Percentiles rank a stretch among this genome's conserved stretches.
These are phyloP conservation scores for Penicillium roqueforti DNA, from an alignment of 495 filamentous ascomycete genomes.

Conservation along the genomic window DNA sequence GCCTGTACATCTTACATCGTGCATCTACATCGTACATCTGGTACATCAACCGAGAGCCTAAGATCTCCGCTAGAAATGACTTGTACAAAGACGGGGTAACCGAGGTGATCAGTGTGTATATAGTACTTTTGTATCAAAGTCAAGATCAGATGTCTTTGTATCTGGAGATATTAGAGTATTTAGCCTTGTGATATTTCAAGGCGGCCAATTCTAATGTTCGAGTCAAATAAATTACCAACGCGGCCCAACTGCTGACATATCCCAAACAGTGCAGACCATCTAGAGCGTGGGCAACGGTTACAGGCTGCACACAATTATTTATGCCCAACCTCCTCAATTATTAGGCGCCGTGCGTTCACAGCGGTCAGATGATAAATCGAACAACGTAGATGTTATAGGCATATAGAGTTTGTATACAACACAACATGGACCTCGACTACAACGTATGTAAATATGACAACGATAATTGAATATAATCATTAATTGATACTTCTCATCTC, in stretches of 20 bases:
- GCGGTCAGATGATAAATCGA: slow-evolving; percentile 8
- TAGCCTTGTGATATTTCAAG: not conserved
- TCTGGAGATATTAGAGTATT: not conserved
- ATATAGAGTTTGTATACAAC: not conserved
- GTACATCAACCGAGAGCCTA: not conserved
- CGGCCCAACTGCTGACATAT: slow-evolving; percentile 17
- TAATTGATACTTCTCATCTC: not conserved
- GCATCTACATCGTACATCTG: slow-evolving; percentile 2
- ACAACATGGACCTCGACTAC: too few relatives aligned
- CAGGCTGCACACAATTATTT: slow-evolving; percentile 18
- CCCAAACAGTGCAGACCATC: slow-evolving; percentile 1
- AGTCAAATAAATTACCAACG: slow-evolving; percentile 15
- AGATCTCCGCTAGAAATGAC: slow-evolving; percentile 1
- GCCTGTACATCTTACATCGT: not conserved
- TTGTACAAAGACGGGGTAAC: not conserved
- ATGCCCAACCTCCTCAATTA: slow-evolving; percentile 23
- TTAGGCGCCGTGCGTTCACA: slow-evolving; percentile 19
- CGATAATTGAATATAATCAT: too few relatives aligned
- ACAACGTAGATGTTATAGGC: not conserved
- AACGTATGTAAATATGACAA: too few relatives aligned
- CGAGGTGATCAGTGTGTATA: not conserved
- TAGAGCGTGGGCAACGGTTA: slow-evolving; percentile 17
- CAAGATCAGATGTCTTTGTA: not conserved
- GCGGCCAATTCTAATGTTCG: slow-evolving; percentile 2
- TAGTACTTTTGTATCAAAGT: not conserved